Conservation (phyloP, 345 rosid genomes). For the Arabis alpina region DNA sequence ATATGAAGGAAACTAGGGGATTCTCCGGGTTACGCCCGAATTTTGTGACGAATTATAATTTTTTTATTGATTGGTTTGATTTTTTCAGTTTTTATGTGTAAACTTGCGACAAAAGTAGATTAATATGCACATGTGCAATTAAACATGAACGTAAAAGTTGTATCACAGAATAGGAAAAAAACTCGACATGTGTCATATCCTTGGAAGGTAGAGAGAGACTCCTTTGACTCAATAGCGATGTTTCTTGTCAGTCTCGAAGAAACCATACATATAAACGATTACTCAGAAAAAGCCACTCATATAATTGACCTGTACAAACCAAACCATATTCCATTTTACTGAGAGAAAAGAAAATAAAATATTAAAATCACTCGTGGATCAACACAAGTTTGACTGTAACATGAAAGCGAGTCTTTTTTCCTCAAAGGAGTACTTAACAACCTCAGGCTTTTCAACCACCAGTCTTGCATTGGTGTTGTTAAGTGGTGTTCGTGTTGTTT, state of each 20-base stretch:
- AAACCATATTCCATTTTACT: conserved; percentile 30
- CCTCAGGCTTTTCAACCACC: conserved; percentile 45
- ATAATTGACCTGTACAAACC: conserved; percentile 54
- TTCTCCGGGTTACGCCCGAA: too few species aligned
- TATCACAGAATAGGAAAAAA: too few species aligned
- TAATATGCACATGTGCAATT: too few species aligned
- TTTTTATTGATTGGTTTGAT: too few species aligned
- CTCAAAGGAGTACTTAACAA: conserved; percentile 80
- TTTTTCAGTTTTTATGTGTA: too few species aligned
- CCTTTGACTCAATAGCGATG: neutral
- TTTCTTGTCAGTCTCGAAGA: conserved; percentile 15
- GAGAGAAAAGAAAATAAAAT: neutral
- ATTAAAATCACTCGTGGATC: conserved; percentile 53
- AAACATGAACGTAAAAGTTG: too few species aligned
- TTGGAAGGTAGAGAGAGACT: neutral
- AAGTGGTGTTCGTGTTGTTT: conserved; percentile 70
- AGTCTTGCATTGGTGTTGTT: conserved; percentile 21
- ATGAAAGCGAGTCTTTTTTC: conserved; percentile 83
- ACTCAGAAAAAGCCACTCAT: conserved; percentile 52
- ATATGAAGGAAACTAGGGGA: too few species aligned
- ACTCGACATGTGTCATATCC: too few species aligned
- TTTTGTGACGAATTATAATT: too few species aligned
- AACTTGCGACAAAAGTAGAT: too few species aligned
- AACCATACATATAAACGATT: conserved; percentile 27
- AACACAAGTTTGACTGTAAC: conserved; percentile 54